These are phyloP conservation scores for Xylariomycetidae sp. DNA, from an alignment of 2,329 filamentous ascomycete species.

Conservation along the genomic window DNA sequence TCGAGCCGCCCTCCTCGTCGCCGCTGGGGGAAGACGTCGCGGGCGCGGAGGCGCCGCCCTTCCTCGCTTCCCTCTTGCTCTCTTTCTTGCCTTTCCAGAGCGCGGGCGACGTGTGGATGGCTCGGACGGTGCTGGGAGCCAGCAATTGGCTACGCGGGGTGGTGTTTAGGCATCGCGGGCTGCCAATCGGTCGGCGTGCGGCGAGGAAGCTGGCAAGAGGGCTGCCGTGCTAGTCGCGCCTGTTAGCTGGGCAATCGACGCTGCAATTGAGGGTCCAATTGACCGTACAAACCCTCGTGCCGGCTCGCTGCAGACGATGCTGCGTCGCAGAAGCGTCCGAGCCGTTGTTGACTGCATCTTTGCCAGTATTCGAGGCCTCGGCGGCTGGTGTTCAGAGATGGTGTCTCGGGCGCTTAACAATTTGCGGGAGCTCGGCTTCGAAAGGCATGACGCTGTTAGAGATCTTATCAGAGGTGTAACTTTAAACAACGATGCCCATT, in stretches of 20 bases:
- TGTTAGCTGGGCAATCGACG: constrained; percentile 4
- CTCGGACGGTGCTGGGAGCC: constrained; percentile 2
- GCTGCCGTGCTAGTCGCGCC: constrained; percentile 10
- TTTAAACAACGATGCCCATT: too few species aligned
- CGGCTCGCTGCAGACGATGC: constrained; percentile 10
- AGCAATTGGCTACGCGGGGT: constrained; percentile 2
- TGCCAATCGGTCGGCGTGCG: constrained; percentile 1
- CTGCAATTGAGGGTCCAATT: constrained; percentile 11
- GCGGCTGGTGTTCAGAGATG: too few species aligned
- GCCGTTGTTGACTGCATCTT: constrained; percentile 15
- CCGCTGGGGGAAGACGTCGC: constrained; percentile 1
- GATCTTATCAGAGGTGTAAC: too few species aligned
- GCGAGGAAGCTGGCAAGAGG: constrained; percentile 7
- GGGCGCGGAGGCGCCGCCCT: not conserved
- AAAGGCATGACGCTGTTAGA: too few species aligned
- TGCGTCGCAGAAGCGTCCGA: constrained; percentile 13
- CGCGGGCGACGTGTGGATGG: not conserved
- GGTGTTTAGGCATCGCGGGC: constrained; percentile 1
- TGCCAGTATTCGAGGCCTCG: too few species aligned
- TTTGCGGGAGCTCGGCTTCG: too few species aligned
- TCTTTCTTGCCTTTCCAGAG: not conserved
- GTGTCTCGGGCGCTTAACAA: too few species aligned
- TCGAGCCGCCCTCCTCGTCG: constrained; percentile 9
- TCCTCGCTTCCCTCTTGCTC: constrained; percentile 3
- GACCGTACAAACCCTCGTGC: constrained; percentile 10